Conservation (phyloP, 495 filamentous ascomycete species). For the Neurospora sp. region DNA sequence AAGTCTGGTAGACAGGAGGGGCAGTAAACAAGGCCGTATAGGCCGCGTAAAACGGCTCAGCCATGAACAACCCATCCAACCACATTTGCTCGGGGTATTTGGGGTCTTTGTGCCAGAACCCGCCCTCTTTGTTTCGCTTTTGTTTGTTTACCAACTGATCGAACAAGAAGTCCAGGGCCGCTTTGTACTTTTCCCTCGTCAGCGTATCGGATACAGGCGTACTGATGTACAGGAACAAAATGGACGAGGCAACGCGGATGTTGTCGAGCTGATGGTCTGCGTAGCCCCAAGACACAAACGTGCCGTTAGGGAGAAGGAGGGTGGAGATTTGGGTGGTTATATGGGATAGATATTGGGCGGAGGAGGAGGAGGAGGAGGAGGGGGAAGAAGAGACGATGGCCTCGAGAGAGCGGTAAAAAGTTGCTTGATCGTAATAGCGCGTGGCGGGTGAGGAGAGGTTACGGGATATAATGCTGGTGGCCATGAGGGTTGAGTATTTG, state of each 20-base stretch:
- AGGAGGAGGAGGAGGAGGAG: not conserved
- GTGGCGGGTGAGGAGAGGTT: constrained; percentile 23
- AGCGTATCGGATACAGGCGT: not conserved
- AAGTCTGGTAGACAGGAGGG: constrained; percentile 14
- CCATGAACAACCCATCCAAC: constrained; percentile 47
- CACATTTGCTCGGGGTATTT: constrained; percentile 48
- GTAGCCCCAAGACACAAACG: constrained; percentile 27
- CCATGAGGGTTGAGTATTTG: constrained; percentile 32
- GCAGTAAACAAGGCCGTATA: too few relatives aligned
- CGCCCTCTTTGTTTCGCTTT: constrained; percentile 36
- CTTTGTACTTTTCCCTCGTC: constrained; percentile 21
- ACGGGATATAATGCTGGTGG: constrained; percentile 38
- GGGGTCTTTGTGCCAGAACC: constrained; percentile 41
- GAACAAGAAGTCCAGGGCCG: constrained; percentile 32
- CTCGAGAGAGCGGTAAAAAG: constrained; percentile 28
- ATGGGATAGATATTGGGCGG: not conserved
- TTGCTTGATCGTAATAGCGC: constrained; percentile 27
- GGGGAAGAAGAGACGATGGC: constrained; percentile 11
- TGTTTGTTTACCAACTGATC: constrained; percentile 35
- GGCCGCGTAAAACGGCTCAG: constrained; percentile 34
- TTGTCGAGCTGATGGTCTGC: constrained; percentile 40
- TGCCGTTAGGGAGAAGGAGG: constrained; percentile 27
- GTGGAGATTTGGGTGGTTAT: constrained; percentile 27
- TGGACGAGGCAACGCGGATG: constrained; percentile 37
- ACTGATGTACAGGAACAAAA: constrained; percentile 32